Percentiles rank a stretch among this genome's conserved stretches.
Evolutionary conservation across 2,329 filamentous ascomycete species (phyloP).

Genomic region (Nemania diffusa): DNA sequence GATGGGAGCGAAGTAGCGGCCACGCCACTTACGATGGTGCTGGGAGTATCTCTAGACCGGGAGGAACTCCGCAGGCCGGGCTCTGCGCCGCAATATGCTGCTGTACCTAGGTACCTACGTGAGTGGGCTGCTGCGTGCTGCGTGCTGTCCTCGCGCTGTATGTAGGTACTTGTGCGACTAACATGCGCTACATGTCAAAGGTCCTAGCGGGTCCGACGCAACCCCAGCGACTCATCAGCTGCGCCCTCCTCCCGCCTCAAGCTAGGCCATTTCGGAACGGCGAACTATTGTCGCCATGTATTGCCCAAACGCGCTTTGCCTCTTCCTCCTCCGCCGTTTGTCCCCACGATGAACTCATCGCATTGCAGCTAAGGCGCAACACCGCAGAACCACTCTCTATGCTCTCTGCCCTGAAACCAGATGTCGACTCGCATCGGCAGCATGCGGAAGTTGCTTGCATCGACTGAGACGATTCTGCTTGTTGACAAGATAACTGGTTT

Average conservation of each 20-base stretch:
- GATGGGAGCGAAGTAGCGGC: not conserved
- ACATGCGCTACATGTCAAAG: constrained; percentile 39
- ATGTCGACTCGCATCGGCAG: constrained; percentile 2
- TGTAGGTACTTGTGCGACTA: constrained; percentile 39
- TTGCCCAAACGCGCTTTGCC: constrained; percentile 15
- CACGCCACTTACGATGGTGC: constrained; percentile 30
- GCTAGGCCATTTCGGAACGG: constrained; percentile 38
- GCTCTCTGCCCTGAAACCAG: constrained; percentile 26
- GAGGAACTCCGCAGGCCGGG: not conserved
- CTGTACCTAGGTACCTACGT: no score
- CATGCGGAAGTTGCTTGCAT: constrained; percentile 7
- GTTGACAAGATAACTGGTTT: not conserved
- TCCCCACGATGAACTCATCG: constrained; percentile 29
- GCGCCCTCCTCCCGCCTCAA: constrained; percentile 43
- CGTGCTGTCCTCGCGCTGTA: not conserved
- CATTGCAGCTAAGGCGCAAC: constrained; percentile 20
- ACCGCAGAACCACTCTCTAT: constrained; percentile 1
- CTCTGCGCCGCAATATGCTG: not conserved
- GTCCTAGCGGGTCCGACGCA: constrained; percentile 43
- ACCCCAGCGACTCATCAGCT: constrained; percentile 40
- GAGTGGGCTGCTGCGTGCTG: no score
- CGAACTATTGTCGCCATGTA: not conserved
- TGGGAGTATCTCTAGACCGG: constrained; percentile 13
- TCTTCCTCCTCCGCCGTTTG: constrained; percentile 27
- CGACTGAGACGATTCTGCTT: constrained; percentile 15